Percentiles rank a stretch among this genome's conserved stretches.
These are phyloP conservation scores for Polytrichum commune DNA, from an alignment of 225 moss, liverwort and hornwort species.

Conservation along the genomic window DNA sequence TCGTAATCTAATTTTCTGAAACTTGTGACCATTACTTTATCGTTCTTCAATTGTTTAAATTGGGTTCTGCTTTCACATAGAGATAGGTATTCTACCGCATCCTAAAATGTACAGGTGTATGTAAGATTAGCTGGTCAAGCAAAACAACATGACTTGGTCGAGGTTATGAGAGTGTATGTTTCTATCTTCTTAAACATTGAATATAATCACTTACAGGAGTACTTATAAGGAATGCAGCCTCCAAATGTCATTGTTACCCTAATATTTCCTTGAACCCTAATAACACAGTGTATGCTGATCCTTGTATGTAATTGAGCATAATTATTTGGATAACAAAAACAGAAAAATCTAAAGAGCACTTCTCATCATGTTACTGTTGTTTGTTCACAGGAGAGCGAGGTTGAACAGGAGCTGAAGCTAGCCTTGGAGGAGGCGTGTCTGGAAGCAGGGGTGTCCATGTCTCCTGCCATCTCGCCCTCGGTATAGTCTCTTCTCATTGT, in stretches of 20 bases:
- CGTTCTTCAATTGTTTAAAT: not conserved
- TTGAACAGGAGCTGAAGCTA: conserved; percentile 71
- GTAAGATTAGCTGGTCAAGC: too few species aligned
- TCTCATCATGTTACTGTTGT: conserved; percentile 1
- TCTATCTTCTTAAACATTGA: not conserved
- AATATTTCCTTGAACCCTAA: not conserved
- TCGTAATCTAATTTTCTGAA: not conserved
- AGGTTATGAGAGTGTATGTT: too few species aligned
- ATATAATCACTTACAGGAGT: not conserved
- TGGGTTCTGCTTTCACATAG: not conserved
- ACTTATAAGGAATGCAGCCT: not conserved
- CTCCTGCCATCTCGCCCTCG: conserved; percentile 54
- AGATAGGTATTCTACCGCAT: not conserved
- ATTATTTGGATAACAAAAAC: not conserved
- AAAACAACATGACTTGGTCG: too few species aligned
- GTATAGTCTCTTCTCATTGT: conserved; percentile 31
- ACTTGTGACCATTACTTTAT: not conserved
- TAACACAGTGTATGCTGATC: not conserved
- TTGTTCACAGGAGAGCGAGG: conserved; percentile 69
- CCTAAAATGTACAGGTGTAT: not conserved
- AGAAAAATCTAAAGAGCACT: too few species aligned
- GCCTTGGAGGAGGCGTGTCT: conserved; percentile 91
- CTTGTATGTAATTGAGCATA: not conserved
- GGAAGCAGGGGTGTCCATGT: conserved; percentile 76
- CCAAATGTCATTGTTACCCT: not conserved